A percentile compares a stretch with the other conserved stretches of the same genome.
These are phyloP conservation scores for Penicillium sp. DNA, from an alignment of 2,329 filamentous ascomycete species.

Conservation along the genomic window DNA sequence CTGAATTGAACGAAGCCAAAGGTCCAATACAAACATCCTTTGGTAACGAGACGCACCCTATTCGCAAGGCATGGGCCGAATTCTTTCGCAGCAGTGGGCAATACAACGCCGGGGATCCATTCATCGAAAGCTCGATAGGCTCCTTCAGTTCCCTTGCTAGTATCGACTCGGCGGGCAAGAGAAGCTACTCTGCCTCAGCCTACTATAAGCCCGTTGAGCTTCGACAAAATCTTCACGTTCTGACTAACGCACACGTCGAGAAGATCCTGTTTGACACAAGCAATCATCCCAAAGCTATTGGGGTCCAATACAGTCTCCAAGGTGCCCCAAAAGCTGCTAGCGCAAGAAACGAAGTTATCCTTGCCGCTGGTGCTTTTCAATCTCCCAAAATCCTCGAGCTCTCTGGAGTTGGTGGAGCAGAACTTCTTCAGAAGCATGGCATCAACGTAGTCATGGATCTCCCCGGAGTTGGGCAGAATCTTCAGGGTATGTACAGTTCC, in stretches of 20 bases:
- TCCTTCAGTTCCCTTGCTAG: not conserved
- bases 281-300: conserved; percentile 27
- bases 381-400: conserved; percentile 45
- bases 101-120: not conserved
- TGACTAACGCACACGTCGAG: conserved; percentile 17
- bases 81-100: not conserved
- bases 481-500: conserved; percentile 18
- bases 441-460: conserved; percentile 36
- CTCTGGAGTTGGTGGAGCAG: conserved; percentile 41
- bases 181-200: conserved; percentile 17
- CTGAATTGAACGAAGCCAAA: not conserved
- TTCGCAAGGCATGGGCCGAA: not conserved
- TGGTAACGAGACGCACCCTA: not conserved
- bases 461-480: conserved; percentile 37
- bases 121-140: not conserved
- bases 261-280: conserved; percentile 12
- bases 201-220: conserved; percentile 14
- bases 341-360: conserved; percentile 42
- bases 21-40: not conserved
- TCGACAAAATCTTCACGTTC: conserved; percentile 16
- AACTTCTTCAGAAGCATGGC: conserved; percentile 30
- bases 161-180: not conserved
- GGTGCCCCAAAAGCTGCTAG: not conserved
- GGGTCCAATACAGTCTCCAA: conserved; percentile 40
- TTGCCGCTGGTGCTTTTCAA: conserved; percentile 45